phyloP scores from a whole-genome alignment of 2,329 filamentous ascomycete species.

The Thermoascus crustaceus region DNA sequence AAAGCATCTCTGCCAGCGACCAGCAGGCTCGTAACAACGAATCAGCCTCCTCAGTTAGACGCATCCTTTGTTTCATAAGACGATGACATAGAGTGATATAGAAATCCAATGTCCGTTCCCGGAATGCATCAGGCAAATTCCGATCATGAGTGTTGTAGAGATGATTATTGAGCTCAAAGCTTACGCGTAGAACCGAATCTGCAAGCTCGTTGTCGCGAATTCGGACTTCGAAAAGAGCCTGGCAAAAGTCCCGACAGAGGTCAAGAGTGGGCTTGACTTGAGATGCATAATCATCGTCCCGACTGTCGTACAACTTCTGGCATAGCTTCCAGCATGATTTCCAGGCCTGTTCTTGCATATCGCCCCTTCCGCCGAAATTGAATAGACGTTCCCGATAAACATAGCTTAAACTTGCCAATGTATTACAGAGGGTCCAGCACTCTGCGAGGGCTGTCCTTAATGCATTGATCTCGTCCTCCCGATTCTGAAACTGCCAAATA shows the following conservation, averaged over 20 bases:
- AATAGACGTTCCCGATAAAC: conserved; percentile 75
- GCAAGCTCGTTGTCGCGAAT: conserved; percentile 67
- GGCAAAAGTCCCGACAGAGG: conserved; percentile 84
- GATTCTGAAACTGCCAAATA: conserved; percentile 38
- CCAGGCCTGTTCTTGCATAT: conserved; percentile 82
- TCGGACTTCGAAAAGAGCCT: conserved; percentile 79
- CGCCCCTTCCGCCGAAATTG: conserved; percentile 62
- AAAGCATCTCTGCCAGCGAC: conserved; percentile 86
- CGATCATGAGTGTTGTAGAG: conserved; percentile 87
- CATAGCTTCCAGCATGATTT: conserved; percentile 90
- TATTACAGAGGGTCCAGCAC: conserved; percentile 93
- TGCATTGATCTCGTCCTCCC: conserved; percentile 52
- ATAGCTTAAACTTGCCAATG: conserved; percentile 73
- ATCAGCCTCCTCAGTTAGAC: conserved; percentile 72
- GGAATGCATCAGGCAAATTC: conserved; percentile 74
- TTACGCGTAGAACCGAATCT: conserved; percentile 83
- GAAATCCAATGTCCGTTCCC: conserved; percentile 84
- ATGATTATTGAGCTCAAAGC: conserved; percentile 92
- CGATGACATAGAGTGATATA: conserved; percentile 90
- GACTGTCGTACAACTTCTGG: conserved; percentile 76
- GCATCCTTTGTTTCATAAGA: conserved; percentile 86
- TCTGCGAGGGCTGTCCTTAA: conserved; percentile 72
- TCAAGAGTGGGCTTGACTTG: conserved; percentile 71
- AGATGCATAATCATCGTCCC: conserved; percentile 60
- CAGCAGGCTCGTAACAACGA: conserved; percentile 78